Evolutionary conservation across 2,329 filamentous ascomycete species (phyloP).

Genomic region (Blastomyces silverae): DNA sequence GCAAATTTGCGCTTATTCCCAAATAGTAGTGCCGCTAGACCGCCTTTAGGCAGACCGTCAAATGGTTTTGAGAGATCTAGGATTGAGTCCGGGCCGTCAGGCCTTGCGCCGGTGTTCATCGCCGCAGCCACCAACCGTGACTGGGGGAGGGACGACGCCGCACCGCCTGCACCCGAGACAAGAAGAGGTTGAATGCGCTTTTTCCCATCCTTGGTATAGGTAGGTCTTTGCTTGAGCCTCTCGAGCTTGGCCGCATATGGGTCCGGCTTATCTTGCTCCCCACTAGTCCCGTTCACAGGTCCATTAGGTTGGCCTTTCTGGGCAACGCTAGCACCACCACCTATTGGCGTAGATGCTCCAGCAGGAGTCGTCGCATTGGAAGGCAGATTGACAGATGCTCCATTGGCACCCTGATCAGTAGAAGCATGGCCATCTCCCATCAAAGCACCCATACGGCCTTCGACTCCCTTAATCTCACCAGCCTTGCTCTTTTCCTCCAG

Average conservation of each 20-base stretch:
- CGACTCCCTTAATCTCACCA: slow-evolving; percentile 78
- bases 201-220: slow-evolving; percentile 92
- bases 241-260: slow-evolving; percentile 55
- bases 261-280: slow-evolving; percentile 36
- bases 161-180: slow-evolving; percentile 80
- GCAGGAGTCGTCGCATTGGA: slow-evolving; percentile 43
- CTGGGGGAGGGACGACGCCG: slow-evolving; percentile 81
- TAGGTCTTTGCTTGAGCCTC: slow-evolving; percentile 80
- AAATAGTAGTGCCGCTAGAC: slow-evolving; percentile 74
- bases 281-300: slow-evolving; percentile 24
- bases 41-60: slow-evolving; percentile 84
- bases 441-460: slow-evolving; percentile 94
- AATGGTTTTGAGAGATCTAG: slow-evolving; percentile 90
- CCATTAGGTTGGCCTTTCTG: slow-evolving; percentile 36
- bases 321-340: slow-evolving; percentile 18
- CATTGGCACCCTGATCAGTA: slow-evolving; percentile 49
- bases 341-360: slow-evolving; percentile 29
- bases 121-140: slow-evolving; percentile 77
- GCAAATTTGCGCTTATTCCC: slow-evolving; percentile 87
- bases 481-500: slow-evolving; percentile 89
- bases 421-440: slow-evolving; percentile 73
- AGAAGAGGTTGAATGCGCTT: slow-evolving; percentile 90
- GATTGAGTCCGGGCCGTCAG: slow-evolving; percentile 70
- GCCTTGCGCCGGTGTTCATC: slow-evolving; percentile 55
- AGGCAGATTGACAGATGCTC: slow-evolving; percentile 31